These are phyloP conservation scores for Trichosanthes cucumerina DNA, from an alignment of 306 rosid genomes.

Conservation along the genomic window DNA sequence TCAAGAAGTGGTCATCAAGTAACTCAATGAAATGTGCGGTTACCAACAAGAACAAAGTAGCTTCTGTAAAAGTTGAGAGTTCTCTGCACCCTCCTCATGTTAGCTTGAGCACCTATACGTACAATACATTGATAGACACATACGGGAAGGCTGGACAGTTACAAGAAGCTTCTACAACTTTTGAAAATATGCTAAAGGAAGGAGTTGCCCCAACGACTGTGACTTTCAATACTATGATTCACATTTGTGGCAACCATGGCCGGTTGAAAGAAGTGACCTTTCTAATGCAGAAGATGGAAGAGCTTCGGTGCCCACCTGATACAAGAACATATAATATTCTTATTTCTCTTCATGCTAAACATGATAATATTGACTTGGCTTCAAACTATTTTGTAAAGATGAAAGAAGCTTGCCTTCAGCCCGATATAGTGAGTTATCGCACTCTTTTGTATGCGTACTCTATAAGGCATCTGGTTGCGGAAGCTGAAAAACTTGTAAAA, in stretches of 20 bases:
- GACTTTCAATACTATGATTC: slow-evolving; percentile 78
- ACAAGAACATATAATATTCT: slow-evolving; percentile 71
- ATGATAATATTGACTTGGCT: slow-evolving; percentile 44
- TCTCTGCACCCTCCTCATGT: slow-evolving; percentile 13
- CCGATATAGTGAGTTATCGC: slow-evolving; percentile 62
- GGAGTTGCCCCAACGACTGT: slow-evolving; percentile 67
- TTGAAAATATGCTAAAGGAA: slow-evolving; percentile 64
- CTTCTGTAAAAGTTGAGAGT: slow-evolving; percentile 15
- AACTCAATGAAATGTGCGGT: slow-evolving; percentile 18
- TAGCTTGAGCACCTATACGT: slow-evolving; percentile 46
- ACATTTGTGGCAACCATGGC: slow-evolving; percentile 61
- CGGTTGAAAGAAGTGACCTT: slow-evolving; percentile 36
- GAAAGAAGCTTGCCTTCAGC: slow-evolving; percentile 48
- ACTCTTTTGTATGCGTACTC: slow-evolving; percentile 65
- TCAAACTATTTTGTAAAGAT: slow-evolving; percentile 40
- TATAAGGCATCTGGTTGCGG: slow-evolving; percentile 47
- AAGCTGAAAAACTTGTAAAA: slow-evolving; percentile 46
- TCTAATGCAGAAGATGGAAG: slow-evolving; percentile 60
- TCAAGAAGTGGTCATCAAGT: slow-evolving; percentile 56
- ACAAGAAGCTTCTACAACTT: slow-evolving; percentile 45
- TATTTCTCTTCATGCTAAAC: slow-evolving; percentile 43
- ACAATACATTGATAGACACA: slow-evolving; percentile 57
- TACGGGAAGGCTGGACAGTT: slow-evolving; percentile 65
- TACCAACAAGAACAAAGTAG: not conserved
- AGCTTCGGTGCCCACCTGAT: slow-evolving; percentile 45